phyloP scores from a whole-genome alignment of 805 yeast species.

The Teunomyces tritomae region DNA sequence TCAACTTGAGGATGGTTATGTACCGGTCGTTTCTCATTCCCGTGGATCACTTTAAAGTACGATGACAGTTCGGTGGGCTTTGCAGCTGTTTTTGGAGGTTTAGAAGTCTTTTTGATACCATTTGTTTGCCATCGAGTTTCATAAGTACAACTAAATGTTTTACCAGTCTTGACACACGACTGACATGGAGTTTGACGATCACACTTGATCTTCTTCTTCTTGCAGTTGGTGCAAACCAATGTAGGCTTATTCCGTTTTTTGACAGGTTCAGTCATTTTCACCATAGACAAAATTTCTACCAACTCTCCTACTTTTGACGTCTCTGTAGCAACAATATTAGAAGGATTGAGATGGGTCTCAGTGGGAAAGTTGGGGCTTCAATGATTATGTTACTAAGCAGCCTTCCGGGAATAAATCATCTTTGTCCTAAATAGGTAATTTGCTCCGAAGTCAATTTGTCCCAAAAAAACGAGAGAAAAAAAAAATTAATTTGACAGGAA shows the following conservation, averaged over 20 bases:
- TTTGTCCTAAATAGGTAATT: not conserved
- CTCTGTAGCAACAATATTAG: not conserved
- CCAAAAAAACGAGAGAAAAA: too few relatives aligned
- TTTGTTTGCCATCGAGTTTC: constrained; percentile 14
- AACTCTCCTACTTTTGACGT: not conserved
- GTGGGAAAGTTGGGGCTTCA: not conserved
- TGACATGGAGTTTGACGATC: constrained; percentile 27
- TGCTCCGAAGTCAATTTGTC: not conserved
- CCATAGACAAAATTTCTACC: not conserved
- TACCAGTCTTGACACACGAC: constrained; percentile 21
- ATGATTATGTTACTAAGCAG: not conserved
- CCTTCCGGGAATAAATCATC: not conserved
- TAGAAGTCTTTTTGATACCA: not conserved
- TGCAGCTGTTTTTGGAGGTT: not conserved
- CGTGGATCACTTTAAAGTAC: not conserved
- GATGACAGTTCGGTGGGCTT: not conserved
- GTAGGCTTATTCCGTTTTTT: constrained; percentile 21
- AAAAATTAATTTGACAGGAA: too few relatives aligned
- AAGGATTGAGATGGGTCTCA: not conserved
- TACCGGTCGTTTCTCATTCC: not conserved
- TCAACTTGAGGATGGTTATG: not conserved
- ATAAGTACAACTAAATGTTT: constrained; percentile 17
- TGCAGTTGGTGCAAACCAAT: constrained; percentile 30
- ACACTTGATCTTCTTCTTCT: constrained; percentile 32
- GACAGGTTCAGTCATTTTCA: not conserved